A percentile compares a stretch with the other conserved stretches of the same genome.
These are phyloP conservation scores for Smallanthus sonchifolius DNA, from an alignment of 129 eudicot species.

Conservation along the genomic window DNA sequence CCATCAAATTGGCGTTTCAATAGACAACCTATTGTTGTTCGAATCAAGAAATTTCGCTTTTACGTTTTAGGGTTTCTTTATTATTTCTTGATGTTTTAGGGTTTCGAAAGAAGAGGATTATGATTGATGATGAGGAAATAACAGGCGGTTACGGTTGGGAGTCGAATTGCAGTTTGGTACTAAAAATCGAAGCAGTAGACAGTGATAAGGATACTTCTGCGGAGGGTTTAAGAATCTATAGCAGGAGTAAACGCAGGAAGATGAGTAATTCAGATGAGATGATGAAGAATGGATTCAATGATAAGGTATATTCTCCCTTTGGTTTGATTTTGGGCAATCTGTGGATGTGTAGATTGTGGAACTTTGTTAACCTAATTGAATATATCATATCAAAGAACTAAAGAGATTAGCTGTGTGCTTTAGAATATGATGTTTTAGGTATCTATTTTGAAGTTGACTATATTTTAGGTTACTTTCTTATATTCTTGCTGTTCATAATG, in stretches of 20 bases:
- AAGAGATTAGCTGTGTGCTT: neutral
- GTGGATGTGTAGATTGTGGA: neutral
- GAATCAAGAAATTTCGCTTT: neutral
- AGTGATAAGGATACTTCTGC: constrained; percentile 8
- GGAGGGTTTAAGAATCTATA: constrained; percentile 11
- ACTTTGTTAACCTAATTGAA: constrained; percentile 7
- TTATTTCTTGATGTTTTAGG: neutral
- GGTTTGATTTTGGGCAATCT: neutral
- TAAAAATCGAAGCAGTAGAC: neutral
- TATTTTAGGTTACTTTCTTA: neutral
- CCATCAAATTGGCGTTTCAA: neutral
- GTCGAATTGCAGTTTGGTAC: constrained; percentile 12
- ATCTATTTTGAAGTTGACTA: neutral
- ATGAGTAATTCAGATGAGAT: constrained; percentile 14
- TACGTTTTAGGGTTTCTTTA: constrained; percentile 13
- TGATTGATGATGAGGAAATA: constrained; percentile 16
- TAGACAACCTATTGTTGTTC: neutral
- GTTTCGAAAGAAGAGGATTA: neutral
- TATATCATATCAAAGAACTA: neutral
- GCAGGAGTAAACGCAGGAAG: constrained; percentile 28
- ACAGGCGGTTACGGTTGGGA: constrained; percentile 12
- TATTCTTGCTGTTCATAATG: neutral
- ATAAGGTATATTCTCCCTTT: constrained; percentile 13
- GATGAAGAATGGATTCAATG: neutral
- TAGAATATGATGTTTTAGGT: neutral